Base-by-base conservation (phyloP, 805 yeast species). In the Ogataea parapolymorpha region DNA sequence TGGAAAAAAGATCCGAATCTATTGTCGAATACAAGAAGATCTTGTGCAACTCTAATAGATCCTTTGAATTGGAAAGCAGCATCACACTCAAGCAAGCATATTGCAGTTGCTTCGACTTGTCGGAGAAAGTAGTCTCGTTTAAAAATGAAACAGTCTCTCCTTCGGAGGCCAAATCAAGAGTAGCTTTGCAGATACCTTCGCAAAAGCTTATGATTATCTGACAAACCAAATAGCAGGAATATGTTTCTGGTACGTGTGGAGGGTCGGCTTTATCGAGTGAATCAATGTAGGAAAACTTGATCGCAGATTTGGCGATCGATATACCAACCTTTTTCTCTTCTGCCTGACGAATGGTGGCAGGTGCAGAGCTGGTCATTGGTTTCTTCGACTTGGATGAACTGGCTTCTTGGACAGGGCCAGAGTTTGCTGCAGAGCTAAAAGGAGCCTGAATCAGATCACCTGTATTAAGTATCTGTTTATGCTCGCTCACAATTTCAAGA, bases 261-360 rank as follows among this genome's bases (percentile, higher is more conserved):
- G 96, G 81, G 20, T 85, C 95, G 0, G 67, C 51, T 54, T 89
- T 89, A 56, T 91, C 98, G 17, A 93, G 69, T 39, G 82, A 75
- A 41, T 91, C 96, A 23, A 90, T 68, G 42, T 79, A 73, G 11
- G 79, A 65, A 0, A 81, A 68, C 49, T 79, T 76, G 34, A 74
- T 61, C 2, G 67, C 55, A 0, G 85, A 74, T 9, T 58, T 59
- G 4, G 66, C 61, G 12, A 61, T 56, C 0, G 80, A 70, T 22
- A 81, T 62, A 0, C 67, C 56, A 11, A 26, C 32, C 14, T 33
- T 41, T 9, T 17, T 30, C 12, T 45, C 47, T 11, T 51, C 51
- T 13, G 32, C 38, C 14, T 48, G 45, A 10, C 40, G 43, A 3
- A 46, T 10, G 4, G 41, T 18, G 7, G 54, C 26, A 5, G 52